Evolutionary conservation across 257 asterid genomes (phyloP), one percentile per base, ranked within the genome.

Genomic region (Lavandula angustifolia): DNA sequence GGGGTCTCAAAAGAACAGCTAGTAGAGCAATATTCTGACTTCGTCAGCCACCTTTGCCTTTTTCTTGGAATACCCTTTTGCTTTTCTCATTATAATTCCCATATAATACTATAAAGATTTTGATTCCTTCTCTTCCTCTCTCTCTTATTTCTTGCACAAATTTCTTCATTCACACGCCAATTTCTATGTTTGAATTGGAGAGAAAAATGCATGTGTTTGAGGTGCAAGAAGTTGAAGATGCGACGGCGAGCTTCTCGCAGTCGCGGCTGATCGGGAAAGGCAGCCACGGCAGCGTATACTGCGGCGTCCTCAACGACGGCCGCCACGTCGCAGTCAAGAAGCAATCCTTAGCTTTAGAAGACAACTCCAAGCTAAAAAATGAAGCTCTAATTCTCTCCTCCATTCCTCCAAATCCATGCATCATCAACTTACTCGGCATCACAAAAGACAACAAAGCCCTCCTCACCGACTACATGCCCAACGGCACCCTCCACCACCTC

Each of bases 261-360:
- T 76, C 89, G 35, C 71, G 69, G 33, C 32, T 89, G 0, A 68
- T 86, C 63, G 95, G 96, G 48, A 86, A 83, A 75, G 96, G 96
- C 13, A 84, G 96, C 82, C 96, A 89, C 56, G 96, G 96, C 12
- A 55, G 53, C 37, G 87, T 89, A 1, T 89, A 86, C 71, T 60
- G 41, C 64, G 95, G 84, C 3, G 38, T 60, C 16, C 78, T 87
- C 38, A 62, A 54, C 17, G 78, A 82, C 55, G 83, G 83, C 59
- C 56, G n/a, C 7, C 54, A 32, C 9, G 80, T 80, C 59, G 96
- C 96, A 29, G 67, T 89, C 35, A 89, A 89, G 83, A 86, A 72
- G 73, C 91, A 79, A 62, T 84, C 94, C 9, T 17, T 60, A 11
- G 92, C 78, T 49, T 90, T 87, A 3, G 67, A 48, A 44, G 95